These are phyloP conservation scores for Kingdonia uniflora DNA, from an alignment of 164 flowering plant species.

Conservation along the genomic window DNA sequence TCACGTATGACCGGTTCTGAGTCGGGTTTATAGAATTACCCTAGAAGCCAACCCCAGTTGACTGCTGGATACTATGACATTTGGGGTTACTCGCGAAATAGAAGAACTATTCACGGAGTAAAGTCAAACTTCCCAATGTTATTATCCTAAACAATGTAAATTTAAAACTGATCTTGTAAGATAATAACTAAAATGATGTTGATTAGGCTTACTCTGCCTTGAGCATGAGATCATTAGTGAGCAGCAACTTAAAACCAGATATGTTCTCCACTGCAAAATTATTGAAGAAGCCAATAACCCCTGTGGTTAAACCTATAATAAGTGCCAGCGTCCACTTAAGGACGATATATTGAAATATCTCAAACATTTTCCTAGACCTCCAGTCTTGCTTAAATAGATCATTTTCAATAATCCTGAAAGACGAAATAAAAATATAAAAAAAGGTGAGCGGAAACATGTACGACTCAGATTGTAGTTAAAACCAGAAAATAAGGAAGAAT, in stretches of 20 bases:
- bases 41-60: not conserved
- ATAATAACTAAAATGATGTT: not conserved
- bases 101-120: too few species aligned
- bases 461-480: not conserved
- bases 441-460: not conserved
- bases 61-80: not conserved
- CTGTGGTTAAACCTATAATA: slow-evolving; percentile 59
- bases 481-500: not conserved
- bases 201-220: slow-evolving; percentile 39
- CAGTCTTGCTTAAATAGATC: slow-evolving; percentile 89
- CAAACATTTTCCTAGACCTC: slow-evolving; percentile 63
- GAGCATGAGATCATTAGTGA: slow-evolving; percentile 56
- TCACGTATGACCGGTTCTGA: too few species aligned
- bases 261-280: slow-evolving; percentile 87
- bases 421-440: not conserved
- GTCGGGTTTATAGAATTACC: not conserved
- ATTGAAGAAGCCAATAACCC: slow-evolving; percentile 65
- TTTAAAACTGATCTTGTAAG: not conserved
- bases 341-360: slow-evolving; percentile 72
- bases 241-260: slow-evolving; percentile 73
- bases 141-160: not conserved
- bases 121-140: too few species aligned
- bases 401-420: slow-evolving; percentile 73
- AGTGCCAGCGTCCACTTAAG: slow-evolving; percentile 87
- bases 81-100: not conserved